Evolutionary conservation across 768 basidiomycete genomes (phyloP), one percentile per base, ranked within the genome.

Genomic region (Coprinellus aureogranulatus): DNA sequence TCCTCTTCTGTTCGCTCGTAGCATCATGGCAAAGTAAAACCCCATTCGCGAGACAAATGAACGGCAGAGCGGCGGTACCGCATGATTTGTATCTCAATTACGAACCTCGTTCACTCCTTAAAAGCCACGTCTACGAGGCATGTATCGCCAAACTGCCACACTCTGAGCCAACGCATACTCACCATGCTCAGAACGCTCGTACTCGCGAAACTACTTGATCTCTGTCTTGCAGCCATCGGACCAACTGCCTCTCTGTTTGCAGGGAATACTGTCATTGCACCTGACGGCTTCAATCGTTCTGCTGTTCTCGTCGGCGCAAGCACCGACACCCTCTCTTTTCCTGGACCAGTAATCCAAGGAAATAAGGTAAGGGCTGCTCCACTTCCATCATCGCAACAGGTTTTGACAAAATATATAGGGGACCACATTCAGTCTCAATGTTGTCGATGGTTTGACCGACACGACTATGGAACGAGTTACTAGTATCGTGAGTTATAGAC

Each of bases 401-500:
- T 47, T 22, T 18, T 1, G 3, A 8, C 11, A 23, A 20, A 18
- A 30, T 5, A n/a, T n/a, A 12, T 30, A 66, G 70, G 77, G 80
- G n/a, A 72, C 74, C 52, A 65, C 63, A 27, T 80, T 82, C 60
- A 41, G 54, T 22, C 65, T 86, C 51, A 80, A 82, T 51, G 80
- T 85, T 4, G 63, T 74, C 23, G 74, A 82, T 55, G 30, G 61
- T 8, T 72, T 85, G 20, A 71, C 65, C 0, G 81, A 85, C 49
- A 68, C 70, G 1, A 68, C 75, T 0, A 82, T 85, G 82, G 57
- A 76, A 84, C 48, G 82, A 82, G 70, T 68, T 10, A 83, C 84
- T 18, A 79, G 75, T 27, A 76, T 85, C 44, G 82, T 83, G 56
- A 50, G 77, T 61, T 18, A 6, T 34, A 6, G 34, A 6, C 10